Evolutionary conservation across 2,329 filamentous ascomycete species (phyloP).

Genomic region (Boeremia exigua): DNA sequence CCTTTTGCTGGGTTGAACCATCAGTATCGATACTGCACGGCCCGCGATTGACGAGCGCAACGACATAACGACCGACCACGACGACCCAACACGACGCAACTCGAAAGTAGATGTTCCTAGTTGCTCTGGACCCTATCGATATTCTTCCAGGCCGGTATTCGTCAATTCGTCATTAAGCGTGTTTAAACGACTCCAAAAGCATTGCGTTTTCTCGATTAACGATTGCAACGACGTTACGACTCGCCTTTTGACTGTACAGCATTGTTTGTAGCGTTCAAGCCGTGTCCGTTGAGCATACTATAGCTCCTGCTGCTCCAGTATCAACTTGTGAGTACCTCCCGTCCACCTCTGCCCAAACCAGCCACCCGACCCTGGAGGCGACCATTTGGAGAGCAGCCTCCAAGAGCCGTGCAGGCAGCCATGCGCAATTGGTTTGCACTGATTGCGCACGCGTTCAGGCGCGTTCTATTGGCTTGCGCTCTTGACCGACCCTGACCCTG

Average conservation of each 20-base stretch:
- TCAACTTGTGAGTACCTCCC: conserved; percentile 27
- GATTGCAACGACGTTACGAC: conserved; percentile 51
- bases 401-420: conserved; percentile 7
- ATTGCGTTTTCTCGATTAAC: conserved; percentile 41
- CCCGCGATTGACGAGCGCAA: conserved; percentile 40
- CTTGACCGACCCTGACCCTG: conserved; percentile 21
- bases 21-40: conserved; percentile 42
- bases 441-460: conserved; percentile 42
- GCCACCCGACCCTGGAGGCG: background rate
- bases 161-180: conserved; percentile 39
- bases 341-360: background rate
- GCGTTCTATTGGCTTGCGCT: conserved; percentile 32
- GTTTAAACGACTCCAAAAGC: conserved; percentile 42
- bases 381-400: background rate
- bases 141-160: conserved; percentile 38
- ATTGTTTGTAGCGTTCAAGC: conserved; percentile 48
- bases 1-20: conserved; percentile 31
- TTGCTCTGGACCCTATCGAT: conserved; percentile 22
- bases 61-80: conserved; percentile 42
- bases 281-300: conserved; percentile 14
- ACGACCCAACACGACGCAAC: conserved; percentile 22
- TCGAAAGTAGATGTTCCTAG: conserved; percentile 30
- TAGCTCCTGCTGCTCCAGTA: conserved; percentile 21
- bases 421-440: conserved; percentile 17
- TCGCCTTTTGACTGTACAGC: conserved; percentile 47